These are phyloP conservation scores for Teunomyces pallodes DNA, from an alignment of 805 yeast species.

Conservation along the genomic window DNA sequence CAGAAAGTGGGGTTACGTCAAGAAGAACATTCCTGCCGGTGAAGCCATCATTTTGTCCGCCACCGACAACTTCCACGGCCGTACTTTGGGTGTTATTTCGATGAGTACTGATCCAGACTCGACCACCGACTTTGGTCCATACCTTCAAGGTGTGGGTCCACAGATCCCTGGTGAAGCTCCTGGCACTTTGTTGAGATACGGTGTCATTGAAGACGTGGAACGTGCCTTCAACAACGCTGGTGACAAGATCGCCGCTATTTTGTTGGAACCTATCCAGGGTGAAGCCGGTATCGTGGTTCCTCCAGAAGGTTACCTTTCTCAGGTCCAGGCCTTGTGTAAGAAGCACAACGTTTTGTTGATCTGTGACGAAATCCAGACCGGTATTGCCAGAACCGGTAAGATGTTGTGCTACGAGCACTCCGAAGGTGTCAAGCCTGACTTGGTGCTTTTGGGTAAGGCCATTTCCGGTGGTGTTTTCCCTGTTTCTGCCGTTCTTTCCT, in stretches of 20 bases:
- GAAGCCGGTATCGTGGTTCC: slow-evolving; percentile 98
- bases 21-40: slow-evolving; percentile 76
- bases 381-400: slow-evolving; percentile 96
- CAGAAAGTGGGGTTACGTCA: slow-evolving; percentile 94
- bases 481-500: slow-evolving; percentile 85
- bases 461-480: slow-evolving; percentile 94
- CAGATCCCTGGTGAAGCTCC: slow-evolving; percentile 69
- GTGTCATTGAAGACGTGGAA: slow-evolving; percentile 82
- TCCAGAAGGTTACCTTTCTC: slow-evolving; percentile 71
- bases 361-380: slow-evolving; percentile 97
- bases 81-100: slow-evolving; percentile 92
- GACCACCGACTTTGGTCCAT: slow-evolving; percentile 85
- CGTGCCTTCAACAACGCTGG: slow-evolving; percentile 79
- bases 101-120: slow-evolving; percentile 97
- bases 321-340: slow-evolving; percentile 72
- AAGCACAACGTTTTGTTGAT: slow-evolving; percentile 84
- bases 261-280: slow-evolving; percentile 96
- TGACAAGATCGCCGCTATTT: slow-evolving; percentile 83
- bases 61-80: slow-evolving; percentile 90
- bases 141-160: slow-evolving; percentile 80
- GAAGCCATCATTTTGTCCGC: slow-evolving; percentile 90
- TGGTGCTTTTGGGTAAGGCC: slow-evolving; percentile 89
- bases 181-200: slow-evolving; percentile 68
- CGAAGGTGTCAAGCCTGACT: slow-evolving; percentile 76
- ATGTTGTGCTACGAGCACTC: slow-evolving; percentile 89